These are phyloP conservation scores for Monosporozyma siamensis DNA, from an alignment of 805 yeast genomes.

Conservation along the genomic window DNA sequence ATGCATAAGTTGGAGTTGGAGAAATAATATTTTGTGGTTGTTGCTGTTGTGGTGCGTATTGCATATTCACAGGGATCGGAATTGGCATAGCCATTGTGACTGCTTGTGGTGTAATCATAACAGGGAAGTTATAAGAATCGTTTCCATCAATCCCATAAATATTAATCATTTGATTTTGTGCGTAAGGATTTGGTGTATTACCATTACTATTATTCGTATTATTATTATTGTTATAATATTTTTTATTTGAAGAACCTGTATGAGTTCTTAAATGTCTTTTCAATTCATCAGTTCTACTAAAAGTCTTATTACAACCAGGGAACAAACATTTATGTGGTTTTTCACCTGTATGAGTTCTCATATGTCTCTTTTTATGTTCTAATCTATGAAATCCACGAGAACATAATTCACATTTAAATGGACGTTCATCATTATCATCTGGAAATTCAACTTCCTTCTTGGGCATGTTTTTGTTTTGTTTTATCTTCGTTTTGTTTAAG, in stretches of 20 bases:
- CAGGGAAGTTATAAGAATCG: conserved; percentile 4
- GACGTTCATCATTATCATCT: conserved; percentile 36
- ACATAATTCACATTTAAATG: conserved; percentile 79
- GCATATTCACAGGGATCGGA: conserved; percentile 2
- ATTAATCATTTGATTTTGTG: conserved; percentile 3
- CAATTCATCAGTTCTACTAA: conserved; percentile 74
- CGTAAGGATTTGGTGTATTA: background rate
- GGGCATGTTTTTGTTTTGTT: background rate
- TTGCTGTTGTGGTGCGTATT: conserved; percentile 2
- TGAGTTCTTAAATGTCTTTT: conserved; percentile 82
- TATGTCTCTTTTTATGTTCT: conserved; percentile 87
- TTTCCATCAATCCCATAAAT: conserved; percentile 3
- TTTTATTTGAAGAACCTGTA: conserved; percentile 15
- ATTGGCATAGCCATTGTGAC: conserved; percentile 7
- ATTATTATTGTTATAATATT: background rate
- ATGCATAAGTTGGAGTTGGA: background rate
- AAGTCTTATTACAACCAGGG: conserved; percentile 76
- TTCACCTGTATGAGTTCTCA: conserved; percentile 89
- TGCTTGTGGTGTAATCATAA: conserved; percentile 6
- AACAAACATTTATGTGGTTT: conserved; percentile 79
- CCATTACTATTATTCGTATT: background rate
- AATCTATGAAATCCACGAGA: conserved; percentile 78
- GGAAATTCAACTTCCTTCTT: conserved; percentile 3
- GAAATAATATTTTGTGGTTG: conserved; percentile 4
- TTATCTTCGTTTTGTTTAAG: conserved; percentile 7